These are phyloP conservation scores for Blastocystis sp. DNA, from an alignment of 352 stramenopile species.

Conservation along the genomic window DNA sequence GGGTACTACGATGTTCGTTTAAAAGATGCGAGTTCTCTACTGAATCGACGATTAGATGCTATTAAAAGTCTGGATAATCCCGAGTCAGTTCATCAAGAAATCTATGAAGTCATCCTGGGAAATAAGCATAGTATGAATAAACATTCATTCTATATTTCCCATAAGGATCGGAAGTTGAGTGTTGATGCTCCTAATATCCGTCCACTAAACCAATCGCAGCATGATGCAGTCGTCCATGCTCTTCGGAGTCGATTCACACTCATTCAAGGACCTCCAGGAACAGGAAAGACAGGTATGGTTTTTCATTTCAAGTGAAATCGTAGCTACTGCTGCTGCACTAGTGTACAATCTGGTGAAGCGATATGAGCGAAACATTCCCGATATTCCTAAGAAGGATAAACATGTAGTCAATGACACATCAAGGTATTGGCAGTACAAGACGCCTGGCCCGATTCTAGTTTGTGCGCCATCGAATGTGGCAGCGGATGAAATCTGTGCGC, in stretches of 20 bases:
- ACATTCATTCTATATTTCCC: background rate
- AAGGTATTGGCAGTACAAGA: background rate
- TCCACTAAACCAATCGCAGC: conserved; percentile 70
- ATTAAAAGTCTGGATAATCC: conserved; percentile 11
- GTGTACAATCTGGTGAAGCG: conserved; percentile 98
- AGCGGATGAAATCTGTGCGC: conserved; percentile 93
- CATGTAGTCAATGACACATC: background rate
- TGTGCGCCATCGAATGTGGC: conserved; percentile 96
- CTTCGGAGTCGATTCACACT: conserved; percentile 91
- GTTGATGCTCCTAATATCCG: background rate
- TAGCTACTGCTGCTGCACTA: conserved; percentile 90
- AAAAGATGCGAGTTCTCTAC: background rate
- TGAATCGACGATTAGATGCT: background rate
- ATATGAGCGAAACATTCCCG: conserved; percentile 67
- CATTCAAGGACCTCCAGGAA: conserved; percentile 93
- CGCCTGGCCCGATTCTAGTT: conserved; percentile 85
- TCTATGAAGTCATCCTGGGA: background rate
- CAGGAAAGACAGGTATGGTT: conserved; percentile 81
- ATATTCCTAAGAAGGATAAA: background rate
- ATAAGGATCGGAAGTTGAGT: background rate
- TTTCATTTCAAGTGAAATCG: background rate
- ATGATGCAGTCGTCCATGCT: conserved; percentile 85
- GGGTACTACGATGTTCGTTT: conserved; percentile 50
- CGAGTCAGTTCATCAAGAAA: background rate
- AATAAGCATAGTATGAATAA: background rate